Evolutionary conservation across 345 rosid genomes (phyloP).

Genomic region (Gossypium rotundifolium): DNA sequence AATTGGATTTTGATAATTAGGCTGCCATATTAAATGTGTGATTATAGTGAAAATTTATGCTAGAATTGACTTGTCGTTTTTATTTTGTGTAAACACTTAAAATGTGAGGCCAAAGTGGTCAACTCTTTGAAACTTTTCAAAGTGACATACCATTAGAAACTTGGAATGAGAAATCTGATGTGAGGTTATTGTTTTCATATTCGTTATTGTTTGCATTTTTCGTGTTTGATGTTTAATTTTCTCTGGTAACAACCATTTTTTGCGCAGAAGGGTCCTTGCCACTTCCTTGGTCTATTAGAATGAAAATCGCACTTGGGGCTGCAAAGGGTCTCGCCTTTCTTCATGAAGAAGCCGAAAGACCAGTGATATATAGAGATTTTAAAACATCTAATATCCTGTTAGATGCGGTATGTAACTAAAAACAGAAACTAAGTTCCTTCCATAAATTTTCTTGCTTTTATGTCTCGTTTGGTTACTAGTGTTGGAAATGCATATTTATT

Average conservation of each 20-base stretch:
- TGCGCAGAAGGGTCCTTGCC: constrained; percentile 70
- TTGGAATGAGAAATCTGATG: too few relatives aligned
- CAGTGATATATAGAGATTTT: constrained; percentile 81
- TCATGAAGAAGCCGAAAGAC: constrained; percentile 78
- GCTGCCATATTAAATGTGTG: not conserved
- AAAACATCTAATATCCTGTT: constrained; percentile 75
- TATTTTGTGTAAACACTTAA: not conserved
- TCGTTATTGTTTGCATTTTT: not conserved
- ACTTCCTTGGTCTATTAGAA: constrained; percentile 81
- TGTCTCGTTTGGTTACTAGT: too few relatives aligned
- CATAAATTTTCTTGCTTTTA: not conserved
- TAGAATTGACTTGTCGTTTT: not conserved
- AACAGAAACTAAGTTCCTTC: not conserved
- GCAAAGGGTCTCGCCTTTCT: constrained; percentile 82
- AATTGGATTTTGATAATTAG: not conserved
- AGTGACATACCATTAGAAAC: too few relatives aligned
- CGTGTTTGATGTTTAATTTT: constrained; percentile 22
- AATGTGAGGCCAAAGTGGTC: not conserved
- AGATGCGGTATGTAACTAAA: constrained; percentile 47
- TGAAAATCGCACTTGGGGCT: constrained; percentile 79
- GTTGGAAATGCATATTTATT: too few relatives aligned
- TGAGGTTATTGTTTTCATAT: not conserved
- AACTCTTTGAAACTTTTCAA: too few relatives aligned
- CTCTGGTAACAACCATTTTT: constrained; percentile 31
- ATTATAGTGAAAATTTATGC: not conserved